Percentiles rank a stretch among this genome's conserved stretches.
These are phyloP conservation scores for Jaltomata sinuosa DNA, from an alignment of 257 asterid species.

Conservation along the genomic window DNA sequence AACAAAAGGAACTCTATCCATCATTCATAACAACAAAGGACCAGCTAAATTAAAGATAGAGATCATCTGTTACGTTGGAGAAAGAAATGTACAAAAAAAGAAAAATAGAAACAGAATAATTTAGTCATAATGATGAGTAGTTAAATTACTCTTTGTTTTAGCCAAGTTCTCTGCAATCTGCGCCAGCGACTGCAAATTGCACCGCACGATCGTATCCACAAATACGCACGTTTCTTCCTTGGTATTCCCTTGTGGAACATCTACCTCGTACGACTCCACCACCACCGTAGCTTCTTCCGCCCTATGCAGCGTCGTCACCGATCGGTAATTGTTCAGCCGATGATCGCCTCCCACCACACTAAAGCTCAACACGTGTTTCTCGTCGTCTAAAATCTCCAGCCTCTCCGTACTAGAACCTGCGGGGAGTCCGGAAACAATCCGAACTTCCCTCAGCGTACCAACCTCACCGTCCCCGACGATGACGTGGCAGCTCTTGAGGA, in stretches of 20 bases:
- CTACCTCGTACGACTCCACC: constrained; percentile 80
- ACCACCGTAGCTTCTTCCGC: constrained; percentile 39
- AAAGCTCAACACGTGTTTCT: constrained; percentile 67
- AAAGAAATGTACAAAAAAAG: neutral
- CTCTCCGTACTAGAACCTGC: constrained; percentile 69
- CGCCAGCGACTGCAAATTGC: constrained; percentile 67
- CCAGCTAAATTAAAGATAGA: neutral
- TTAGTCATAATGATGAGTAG: neutral
- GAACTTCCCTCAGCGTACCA: constrained; percentile 69
- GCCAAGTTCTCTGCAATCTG: constrained; percentile 38
- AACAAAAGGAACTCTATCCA: constrained; percentile 4
- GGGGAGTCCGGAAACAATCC: constrained; percentile 73
- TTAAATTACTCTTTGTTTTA: constrained; percentile 8
- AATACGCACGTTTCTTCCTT: constrained; percentile 67
- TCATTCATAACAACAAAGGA: neutral
- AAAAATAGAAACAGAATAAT: neutral
- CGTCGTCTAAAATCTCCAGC: constrained; percentile 69
- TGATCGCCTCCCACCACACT: constrained; percentile 80
- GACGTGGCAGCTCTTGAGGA: constrained; percentile 66
- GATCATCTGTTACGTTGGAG: neutral
- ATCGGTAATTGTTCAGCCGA: constrained; percentile 53
- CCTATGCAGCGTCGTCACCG: constrained; percentile 64
- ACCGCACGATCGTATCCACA: constrained; percentile 67
- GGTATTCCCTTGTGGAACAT: constrained; percentile 67
- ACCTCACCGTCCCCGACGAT: constrained; percentile 59